Evolutionary conservation across 73 alveolate genomes (phyloP).

Genomic region (Stentor coeruleus): DNA sequence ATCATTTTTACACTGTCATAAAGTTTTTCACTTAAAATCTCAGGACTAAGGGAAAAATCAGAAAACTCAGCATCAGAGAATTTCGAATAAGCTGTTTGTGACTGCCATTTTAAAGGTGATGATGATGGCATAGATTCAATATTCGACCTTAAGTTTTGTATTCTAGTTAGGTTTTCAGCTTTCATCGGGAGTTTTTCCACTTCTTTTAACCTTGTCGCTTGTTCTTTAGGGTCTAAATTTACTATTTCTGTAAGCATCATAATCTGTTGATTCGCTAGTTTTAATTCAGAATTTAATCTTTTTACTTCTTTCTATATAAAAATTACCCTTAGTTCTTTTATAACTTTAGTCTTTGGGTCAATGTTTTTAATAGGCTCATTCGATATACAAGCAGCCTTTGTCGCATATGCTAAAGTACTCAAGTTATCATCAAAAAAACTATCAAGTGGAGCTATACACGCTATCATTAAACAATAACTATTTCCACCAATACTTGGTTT

Average conservation of each 20-base stretch:
- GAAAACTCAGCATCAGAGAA: neutral
- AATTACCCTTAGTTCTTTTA: slow-evolving; percentile 59
- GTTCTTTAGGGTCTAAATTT: neutral
- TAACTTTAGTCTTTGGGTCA: slow-evolving; percentile 90
- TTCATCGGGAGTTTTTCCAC: neutral
- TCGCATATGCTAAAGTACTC: slow-evolving; percentile 93
- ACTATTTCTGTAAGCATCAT: slow-evolving; percentile 44
- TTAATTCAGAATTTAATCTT: slow-evolving; percentile 80
- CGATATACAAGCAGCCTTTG: slow-evolving; percentile 95
- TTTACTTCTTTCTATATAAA: slow-evolving; percentile 64
- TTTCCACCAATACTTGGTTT: slow-evolving; percentile 97
- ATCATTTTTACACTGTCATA: slow-evolving; percentile 44
- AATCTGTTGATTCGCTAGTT: slow-evolving; percentile 83
- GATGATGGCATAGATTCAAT: neutral
- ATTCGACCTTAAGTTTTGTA: neutral
- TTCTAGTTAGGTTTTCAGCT: neutral
- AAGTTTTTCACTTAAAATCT: slow-evolving; percentile 39
- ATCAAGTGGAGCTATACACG: slow-evolving; percentile 92
- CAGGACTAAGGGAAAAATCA: slow-evolving; percentile 21
- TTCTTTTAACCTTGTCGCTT: neutral
- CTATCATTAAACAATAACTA: slow-evolving; percentile 95
- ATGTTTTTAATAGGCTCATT: slow-evolving; percentile 94
- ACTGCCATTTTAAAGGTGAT: neutral
- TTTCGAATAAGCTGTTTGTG: neutral
- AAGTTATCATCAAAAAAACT: slow-evolving; percentile 91